Conservation (phyloP, 176 grass and related monocot species). For the Zea luxurians region DNA sequence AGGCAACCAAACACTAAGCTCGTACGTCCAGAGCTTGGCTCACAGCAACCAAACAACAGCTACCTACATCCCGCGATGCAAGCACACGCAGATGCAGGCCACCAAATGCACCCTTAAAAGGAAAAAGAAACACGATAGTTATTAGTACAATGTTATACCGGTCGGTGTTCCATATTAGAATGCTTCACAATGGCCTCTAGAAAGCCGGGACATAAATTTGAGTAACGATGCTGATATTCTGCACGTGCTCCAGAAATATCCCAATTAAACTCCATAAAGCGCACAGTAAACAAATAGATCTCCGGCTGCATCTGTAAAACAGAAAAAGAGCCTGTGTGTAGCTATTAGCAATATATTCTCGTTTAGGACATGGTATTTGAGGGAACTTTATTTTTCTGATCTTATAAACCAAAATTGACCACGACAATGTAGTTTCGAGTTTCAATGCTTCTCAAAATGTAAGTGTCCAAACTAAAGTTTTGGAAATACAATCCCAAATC, state of each 20-base stretch:
- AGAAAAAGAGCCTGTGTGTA: no score
- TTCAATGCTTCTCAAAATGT: conserved; percentile 3
- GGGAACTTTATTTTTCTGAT: not conserved
- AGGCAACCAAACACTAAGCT: no score
- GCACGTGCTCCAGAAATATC: conserved; percentile 75
- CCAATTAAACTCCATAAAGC: conserved; percentile 81
- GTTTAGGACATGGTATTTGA: not conserved
- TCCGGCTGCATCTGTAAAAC: no score
- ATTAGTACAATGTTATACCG: conserved; percentile 45
- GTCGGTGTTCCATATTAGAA: conserved; percentile 89
- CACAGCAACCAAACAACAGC: no score
- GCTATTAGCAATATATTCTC: no score
- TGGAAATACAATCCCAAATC: conserved; percentile 9
- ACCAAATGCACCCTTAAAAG: not conserved
- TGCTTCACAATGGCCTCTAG: conserved; percentile 88
- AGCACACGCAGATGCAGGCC: no score
- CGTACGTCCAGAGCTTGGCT: no score
- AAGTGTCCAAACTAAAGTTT: conserved; percentile 20
- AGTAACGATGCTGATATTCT: conserved; percentile 82
- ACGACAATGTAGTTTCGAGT: not conserved
- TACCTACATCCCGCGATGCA: no score
- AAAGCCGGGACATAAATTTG: conserved; percentile 69
- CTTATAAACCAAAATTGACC: not conserved
- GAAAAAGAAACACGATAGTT: not conserved
- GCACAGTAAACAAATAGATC: conserved; percentile 83